Evolutionary conservation across 2,329 filamentous ascomycete genomes (phyloP).

Genomic region (Fusarium succisae): DNA sequence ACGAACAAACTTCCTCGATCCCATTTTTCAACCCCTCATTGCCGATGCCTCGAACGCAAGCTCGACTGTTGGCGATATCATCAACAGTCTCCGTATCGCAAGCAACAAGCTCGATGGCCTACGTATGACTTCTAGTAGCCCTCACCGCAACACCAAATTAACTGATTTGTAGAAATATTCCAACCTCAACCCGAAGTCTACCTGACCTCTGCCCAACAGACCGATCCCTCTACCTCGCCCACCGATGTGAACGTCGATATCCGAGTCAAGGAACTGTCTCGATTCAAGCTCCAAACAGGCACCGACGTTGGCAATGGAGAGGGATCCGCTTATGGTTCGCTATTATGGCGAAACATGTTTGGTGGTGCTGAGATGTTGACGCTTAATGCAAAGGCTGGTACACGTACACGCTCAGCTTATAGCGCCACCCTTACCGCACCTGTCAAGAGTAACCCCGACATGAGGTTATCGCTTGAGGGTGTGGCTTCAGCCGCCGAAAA

Average conservation of each 20-base stretch:
- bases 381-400: constrained; percentile 87
- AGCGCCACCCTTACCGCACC: constrained; percentile 86
- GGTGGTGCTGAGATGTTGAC: constrained; percentile 92
- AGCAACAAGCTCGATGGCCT: constrained; percentile 82
- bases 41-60: constrained; percentile 70
- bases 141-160: constrained; percentile 34
- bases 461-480: constrained; percentile 80
- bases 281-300: constrained; percentile 89
- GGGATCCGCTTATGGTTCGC: constrained; percentile 89
- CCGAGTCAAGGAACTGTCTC: constrained; percentile 82
- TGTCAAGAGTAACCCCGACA: constrained; percentile 83
- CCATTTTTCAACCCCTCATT: constrained; percentile 81
- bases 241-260: constrained; percentile 87
- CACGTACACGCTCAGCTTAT: constrained; percentile 90
- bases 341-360: constrained; percentile 90
- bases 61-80: constrained; percentile 83
- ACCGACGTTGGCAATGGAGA: constrained; percentile 95
- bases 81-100: constrained; percentile 75
- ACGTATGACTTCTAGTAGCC: constrained; percentile 61
- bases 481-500: constrained; percentile 88
- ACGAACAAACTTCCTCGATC: constrained; percentile 83
- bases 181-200: constrained; percentile 83
- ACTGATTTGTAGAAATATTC: constrained; percentile 75
- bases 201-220: constrained; percentile 77
- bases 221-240: constrained; percentile 73